Evolutionary conservation across 2,329 filamentous ascomycete species (phyloP), one percentile per base, ranked within the genome.

Genomic region (Xylariales sp.): DNA sequence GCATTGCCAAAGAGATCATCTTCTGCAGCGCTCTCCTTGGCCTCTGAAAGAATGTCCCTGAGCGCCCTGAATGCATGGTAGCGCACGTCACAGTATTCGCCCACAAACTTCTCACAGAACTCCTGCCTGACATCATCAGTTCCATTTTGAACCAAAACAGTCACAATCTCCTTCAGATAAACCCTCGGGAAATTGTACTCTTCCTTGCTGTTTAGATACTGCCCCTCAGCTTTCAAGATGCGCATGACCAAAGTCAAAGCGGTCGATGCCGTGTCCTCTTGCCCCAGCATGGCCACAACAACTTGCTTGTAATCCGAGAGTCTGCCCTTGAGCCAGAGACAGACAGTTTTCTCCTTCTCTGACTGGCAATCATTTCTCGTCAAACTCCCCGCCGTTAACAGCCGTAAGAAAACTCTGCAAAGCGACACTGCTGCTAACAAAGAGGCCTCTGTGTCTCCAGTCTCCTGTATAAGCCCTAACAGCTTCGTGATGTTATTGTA

Each of bases 401-500:
- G 69, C 46, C 87, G 80, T 58, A 89, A 79, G 60, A 96, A 96
- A 25, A 94, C 80, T 52, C 90, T 79, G 62, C 89, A 95, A 35
- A 96, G 72, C 2, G 90, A 84, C 15, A 96, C 82, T 0, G 84
- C 79, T 0, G 89, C 86, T 24, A 86, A 67, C 34, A 87, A 69
- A 9, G 78, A 72, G 4, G 78, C 70, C 31, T 83, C 76, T 2
- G 69, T 62, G 14, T 75, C 69, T 15, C 69, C 60, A 3, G 73
- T 62, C 25, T 66, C 68, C 55, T 75, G 60, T 27, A 80, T 64
- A 54, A 80, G 74, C 31, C 74, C 73, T 33, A 95, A 70, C 27
- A 97, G 67, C 9, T 75, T 78, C 6, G 80, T 75, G 55, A 97
- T 91, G 58, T 95, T 88, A 70, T 95, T 95, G 73, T 94, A 95